phyloP scores from a whole-genome alignment of 2,329 filamentous ascomycete species.

The Apiospora koreana region DNA sequence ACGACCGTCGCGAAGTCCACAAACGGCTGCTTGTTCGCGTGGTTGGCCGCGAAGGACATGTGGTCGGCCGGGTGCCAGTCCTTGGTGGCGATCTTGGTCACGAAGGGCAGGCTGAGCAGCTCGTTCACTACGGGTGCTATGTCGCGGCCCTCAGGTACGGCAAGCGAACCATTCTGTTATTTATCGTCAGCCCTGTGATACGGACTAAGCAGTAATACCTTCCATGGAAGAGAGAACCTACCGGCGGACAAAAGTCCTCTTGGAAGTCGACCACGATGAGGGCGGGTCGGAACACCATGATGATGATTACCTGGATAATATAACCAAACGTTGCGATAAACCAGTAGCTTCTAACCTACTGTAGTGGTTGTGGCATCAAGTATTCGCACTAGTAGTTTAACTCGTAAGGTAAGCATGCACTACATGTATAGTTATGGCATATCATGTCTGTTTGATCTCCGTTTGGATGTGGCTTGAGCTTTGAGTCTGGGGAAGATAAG shows the following conservation, averaged over 20 bases:
- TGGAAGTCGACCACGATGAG: slow-evolving; percentile 83
- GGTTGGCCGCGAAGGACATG: slow-evolving; percentile 86
- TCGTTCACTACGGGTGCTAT: slow-evolving; percentile 73
- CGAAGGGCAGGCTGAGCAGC: slow-evolving; percentile 72
- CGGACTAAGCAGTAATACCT: not conserved
- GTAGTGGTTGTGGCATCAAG: not conserved
- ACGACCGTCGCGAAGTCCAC: slow-evolving; percentile 62
- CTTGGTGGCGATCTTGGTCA: slow-evolving; percentile 78
- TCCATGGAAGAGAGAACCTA: slow-evolving; percentile 43
- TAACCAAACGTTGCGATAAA: too few species aligned
- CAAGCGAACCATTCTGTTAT: slow-evolving; percentile 75
- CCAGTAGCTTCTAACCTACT: not conserved
- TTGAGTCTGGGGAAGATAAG: not conserved
- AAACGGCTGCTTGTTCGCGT: slow-evolving; percentile 68
- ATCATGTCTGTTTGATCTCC: not conserved
- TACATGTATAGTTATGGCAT: not conserved
- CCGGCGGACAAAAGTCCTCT: slow-evolving; percentile 92
- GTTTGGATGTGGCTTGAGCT: not conserved
- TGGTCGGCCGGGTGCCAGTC: slow-evolving; percentile 87
- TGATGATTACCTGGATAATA: not conserved
- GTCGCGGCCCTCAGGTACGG: slow-evolving; percentile 72
- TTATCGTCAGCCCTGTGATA: slow-evolving; percentile 19
- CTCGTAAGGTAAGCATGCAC: not conserved
- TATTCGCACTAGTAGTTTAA: too few species aligned
- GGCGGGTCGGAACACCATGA: slow-evolving; percentile 38